These are phyloP conservation scores for Galerina marginata DNA, from an alignment of 768 basidiomycete genomes.

Conservation along the genomic window DNA sequence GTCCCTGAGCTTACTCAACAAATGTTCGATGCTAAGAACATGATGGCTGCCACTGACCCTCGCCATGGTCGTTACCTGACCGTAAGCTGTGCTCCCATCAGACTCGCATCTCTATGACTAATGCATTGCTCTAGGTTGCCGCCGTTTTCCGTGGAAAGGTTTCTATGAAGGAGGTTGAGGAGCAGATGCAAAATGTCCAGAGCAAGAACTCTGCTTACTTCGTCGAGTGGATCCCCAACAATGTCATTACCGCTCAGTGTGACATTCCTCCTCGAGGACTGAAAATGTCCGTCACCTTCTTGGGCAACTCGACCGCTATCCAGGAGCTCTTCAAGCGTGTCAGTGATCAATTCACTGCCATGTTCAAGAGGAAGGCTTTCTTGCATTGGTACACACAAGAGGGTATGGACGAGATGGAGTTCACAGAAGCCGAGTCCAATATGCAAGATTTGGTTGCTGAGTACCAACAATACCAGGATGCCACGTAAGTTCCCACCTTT, in stretches of 20 bases:
- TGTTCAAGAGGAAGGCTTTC: slow-evolving; percentile 99
- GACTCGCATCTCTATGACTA: background rate
- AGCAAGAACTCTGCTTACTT: slow-evolving; percentile 98
- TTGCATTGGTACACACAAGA: slow-evolving; percentile 99
- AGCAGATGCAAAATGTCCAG: slow-evolving; percentile 97
- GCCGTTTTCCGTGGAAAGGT: slow-evolving; percentile 99
- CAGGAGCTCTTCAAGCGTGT: slow-evolving; percentile 99
- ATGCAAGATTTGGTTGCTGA: slow-evolving; percentile 99
- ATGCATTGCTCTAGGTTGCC: slow-evolving; percentile 59
- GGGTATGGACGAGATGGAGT: slow-evolving; percentile 99
- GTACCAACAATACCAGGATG: slow-evolving; percentile 96
- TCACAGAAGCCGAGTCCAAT: slow-evolving; percentile 99
- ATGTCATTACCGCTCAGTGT: slow-evolving; percentile 97
- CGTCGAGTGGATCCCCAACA: slow-evolving; percentile 99
- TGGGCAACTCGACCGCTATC: slow-evolving; percentile 97
- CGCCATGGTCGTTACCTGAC: slow-evolving; percentile 98
- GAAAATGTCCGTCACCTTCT: slow-evolving; percentile 97
- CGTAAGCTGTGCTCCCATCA: slow-evolving; percentile 44
- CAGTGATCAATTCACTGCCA: slow-evolving; percentile 97
- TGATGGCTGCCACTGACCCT: slow-evolving; percentile 99
- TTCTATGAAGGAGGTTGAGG: slow-evolving; percentile 99
- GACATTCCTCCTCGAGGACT: slow-evolving; percentile 95
- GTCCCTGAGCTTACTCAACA: slow-evolving; percentile 98
- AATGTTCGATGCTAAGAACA: slow-evolving; percentile 99
- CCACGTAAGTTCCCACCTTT: slow-evolving; percentile 65